Evolutionary conservation across 2,329 filamentous ascomycete species (phyloP).

Genomic region (Monosporascus cannonballus): DNA sequence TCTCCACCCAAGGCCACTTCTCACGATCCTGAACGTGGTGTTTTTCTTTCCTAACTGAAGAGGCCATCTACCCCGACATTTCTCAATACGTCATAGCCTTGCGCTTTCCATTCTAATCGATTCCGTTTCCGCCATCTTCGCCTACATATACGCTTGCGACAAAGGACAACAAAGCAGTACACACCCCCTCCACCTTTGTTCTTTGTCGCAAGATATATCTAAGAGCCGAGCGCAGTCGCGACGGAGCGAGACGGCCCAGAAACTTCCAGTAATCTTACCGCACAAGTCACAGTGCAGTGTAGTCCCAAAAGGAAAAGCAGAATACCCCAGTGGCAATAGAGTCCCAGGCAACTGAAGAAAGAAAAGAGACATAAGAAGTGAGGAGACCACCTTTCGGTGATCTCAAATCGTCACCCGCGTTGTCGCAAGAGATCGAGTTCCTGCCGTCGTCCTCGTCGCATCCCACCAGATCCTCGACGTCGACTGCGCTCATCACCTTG

Average conservation of each 20-base stretch:
- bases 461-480: slow-evolving; percentile 23
- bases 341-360: slow-evolving; percentile 23
- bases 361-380: slow-evolving; percentile 14
- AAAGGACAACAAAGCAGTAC: slow-evolving; percentile 7
- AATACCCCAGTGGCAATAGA: slow-evolving; percentile 6
- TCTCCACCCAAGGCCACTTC: too few relatives aligned
- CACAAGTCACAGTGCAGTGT: slow-evolving; percentile 29
- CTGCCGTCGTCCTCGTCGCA: slow-evolving; percentile 22
- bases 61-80: too few relatives aligned
- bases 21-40: too few relatives aligned
- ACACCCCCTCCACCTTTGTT: slow-evolving; percentile 5
- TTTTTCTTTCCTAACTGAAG: too few relatives aligned
- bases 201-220: neutral
- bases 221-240: slow-evolving; percentile 2
- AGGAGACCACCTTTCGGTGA: slow-evolving; percentile 8
- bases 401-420: slow-evolving; percentile 12
- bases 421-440: slow-evolving; percentile 23
- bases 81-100: neutral
- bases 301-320: slow-evolving; percentile 14
- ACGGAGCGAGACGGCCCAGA: slow-evolving; percentile 11
- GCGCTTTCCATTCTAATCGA: slow-evolving; percentile 1
- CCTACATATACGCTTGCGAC: slow-evolving; percentile 8
- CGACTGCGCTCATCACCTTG: slow-evolving; percentile 23
- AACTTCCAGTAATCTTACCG: slow-evolving; percentile 16
- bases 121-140: neutral